Percentiles rank a stretch among this genome's conserved stretches.
phyloP scores from a whole-genome alignment of 768 basidiomycete genomes.

The Kwoniella mangroviensis region DNA sequence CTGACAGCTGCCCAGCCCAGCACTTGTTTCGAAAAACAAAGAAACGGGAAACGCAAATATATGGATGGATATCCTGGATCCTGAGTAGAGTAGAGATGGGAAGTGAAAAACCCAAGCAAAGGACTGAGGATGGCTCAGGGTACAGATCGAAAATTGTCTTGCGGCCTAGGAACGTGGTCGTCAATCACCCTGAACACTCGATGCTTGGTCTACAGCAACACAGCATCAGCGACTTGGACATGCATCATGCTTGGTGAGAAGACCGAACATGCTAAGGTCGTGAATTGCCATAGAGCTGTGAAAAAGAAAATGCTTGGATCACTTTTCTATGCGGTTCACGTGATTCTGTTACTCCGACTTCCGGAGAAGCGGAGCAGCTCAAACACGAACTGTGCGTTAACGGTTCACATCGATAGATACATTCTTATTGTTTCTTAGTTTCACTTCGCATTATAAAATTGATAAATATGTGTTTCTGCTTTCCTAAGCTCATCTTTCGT shows the following conservation, averaged over 20 bases:
- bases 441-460: background rate
- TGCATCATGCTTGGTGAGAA: constrained; percentile 2
- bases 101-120: background rate
- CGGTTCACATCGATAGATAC: background rate
- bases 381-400: background rate
- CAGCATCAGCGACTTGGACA: constrained; percentile 14
- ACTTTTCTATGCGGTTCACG: background rate
- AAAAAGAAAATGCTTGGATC: too few species aligned
- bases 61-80: too few species aligned
- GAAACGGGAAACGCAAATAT: constrained; percentile 1
- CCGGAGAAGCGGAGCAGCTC: background rate
- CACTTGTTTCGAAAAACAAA: constrained; percentile 7
- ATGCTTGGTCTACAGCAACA: background rate
- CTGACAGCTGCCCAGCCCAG: background rate
- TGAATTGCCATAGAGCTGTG: background rate
- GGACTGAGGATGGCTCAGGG: constrained; percentile 2
- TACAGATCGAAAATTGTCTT: background rate
- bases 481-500: background rate
- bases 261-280: background rate
- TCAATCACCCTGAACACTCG: background rate
- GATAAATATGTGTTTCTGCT: background rate
- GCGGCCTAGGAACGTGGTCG: background rate
- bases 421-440: background rate
- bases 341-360: background rate
- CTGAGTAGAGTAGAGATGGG: background rate